Evolutionary conservation across 2,329 filamentous ascomycete species (phyloP).

Genomic region (Cercospora zeina): DNA sequence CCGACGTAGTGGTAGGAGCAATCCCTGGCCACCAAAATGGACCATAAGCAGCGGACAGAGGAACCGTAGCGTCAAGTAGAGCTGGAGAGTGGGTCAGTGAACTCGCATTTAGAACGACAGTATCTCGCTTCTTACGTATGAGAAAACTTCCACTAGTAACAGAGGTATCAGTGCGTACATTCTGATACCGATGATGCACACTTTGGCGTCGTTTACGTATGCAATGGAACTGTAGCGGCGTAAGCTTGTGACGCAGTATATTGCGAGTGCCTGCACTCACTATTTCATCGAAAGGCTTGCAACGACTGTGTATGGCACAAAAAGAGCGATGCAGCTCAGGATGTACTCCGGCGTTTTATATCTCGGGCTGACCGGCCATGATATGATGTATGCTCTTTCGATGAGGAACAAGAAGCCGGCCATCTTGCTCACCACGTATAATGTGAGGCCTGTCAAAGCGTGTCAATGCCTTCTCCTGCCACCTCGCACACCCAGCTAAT

Average conservation of each 20-base stretch:
- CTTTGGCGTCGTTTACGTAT: slow-evolving; percentile 20
- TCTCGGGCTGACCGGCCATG: slow-evolving; percentile 26
- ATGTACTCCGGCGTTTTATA: slow-evolving; percentile 26
- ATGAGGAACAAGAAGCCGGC: slow-evolving; percentile 28
- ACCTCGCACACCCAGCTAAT: background rate
- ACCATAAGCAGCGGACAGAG: slow-evolving; percentile 26
- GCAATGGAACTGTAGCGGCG: slow-evolving; percentile 20
- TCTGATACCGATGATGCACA: slow-evolving; percentile 22
- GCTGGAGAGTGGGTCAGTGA: slow-evolving; percentile 17
- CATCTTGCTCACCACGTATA: slow-evolving; percentile 26
- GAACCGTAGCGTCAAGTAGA: slow-evolving; percentile 29
- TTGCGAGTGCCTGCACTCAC: slow-evolving; percentile 10
- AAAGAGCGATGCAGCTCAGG: slow-evolving; percentile 24
- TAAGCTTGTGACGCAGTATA: background rate
- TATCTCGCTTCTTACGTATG: slow-evolving; percentile 20
- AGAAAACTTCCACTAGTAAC: slow-evolving; percentile 25
- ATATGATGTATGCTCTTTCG: slow-evolving; percentile 30
- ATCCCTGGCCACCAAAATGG: slow-evolving; percentile 25
- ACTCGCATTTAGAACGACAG: background rate
- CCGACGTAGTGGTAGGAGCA: slow-evolving; percentile 22
- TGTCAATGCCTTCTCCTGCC: background rate
- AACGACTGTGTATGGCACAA: slow-evolving; percentile 22
- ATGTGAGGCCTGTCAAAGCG: slow-evolving; percentile 21
- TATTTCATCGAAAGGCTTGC: slow-evolving; percentile 23
- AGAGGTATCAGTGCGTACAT: slow-evolving; percentile 27